These are phyloP conservation scores for Fusarium piperis DNA, from an alignment of 2,329 filamentous ascomycete species.

Conservation along the genomic window DNA sequence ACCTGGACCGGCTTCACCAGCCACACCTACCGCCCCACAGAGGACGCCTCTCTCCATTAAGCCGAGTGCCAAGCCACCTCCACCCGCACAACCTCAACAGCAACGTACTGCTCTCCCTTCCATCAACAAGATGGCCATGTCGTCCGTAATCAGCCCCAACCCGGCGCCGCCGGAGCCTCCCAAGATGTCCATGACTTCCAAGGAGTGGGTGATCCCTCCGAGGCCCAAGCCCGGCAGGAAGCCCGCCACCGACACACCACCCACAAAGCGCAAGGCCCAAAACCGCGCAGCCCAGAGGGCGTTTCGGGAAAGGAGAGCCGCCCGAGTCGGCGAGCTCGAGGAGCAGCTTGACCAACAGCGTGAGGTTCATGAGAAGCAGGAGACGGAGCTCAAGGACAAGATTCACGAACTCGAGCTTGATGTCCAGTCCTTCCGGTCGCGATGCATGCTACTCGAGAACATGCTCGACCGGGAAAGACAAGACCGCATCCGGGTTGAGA, in stretches of 20 bases:
- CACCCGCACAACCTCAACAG: conserved; percentile 43
- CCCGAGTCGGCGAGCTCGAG: conserved; percentile 81
- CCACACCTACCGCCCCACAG: conserved; percentile 37
- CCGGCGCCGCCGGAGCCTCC: conserved; percentile 52
- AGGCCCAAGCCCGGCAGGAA: conserved; percentile 91
- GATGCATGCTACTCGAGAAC: conserved; percentile 70
- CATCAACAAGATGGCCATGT: conserved; percentile 59
- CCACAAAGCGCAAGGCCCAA: conserved; percentile 93
- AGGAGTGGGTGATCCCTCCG: conserved; percentile 87
- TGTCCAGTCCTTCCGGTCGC: conserved; percentile 70
- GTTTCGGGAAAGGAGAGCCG: conserved; percentile 87
- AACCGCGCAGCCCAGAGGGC: conserved; percentile 92
- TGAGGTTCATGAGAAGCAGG: conserved; percentile 64
- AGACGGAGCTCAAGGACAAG: conserved; percentile 66
- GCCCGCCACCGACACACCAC: conserved; percentile 90
- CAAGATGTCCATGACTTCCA: conserved; percentile 74
- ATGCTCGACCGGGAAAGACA: conserved; percentile 68
- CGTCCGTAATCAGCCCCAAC: conserved; percentile 56
- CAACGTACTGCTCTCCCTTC: conserved; percentile 49
- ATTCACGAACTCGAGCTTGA: conserved; percentile 70
- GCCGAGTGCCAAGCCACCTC: conserved; percentile 41
- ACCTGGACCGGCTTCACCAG: conserved; percentile 35
- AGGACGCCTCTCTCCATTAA: conserved; percentile 47
- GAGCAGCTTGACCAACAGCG: conserved; percentile 71
- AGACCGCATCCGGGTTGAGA: conserved; percentile 56